Percentiles rank a stretch among this genome's conserved stretches.
Evolutionary conservation across 805 yeast genomes (phyloP).

Genomic region (Cyberlindnera mississippiensis): DNA sequence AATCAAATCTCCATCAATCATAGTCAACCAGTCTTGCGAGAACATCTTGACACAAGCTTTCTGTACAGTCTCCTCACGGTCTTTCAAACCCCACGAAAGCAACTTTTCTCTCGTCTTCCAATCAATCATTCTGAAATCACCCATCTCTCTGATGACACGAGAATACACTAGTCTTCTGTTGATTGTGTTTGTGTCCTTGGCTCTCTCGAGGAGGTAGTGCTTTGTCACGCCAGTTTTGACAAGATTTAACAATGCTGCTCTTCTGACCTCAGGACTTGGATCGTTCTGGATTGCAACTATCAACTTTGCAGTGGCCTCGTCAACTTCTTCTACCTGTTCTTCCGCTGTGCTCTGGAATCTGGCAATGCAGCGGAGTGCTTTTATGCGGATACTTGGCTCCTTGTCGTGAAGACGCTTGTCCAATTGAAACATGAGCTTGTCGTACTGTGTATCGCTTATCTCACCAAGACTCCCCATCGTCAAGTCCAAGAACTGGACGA

Average conservation of each 20-base stretch:
- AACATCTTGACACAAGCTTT: constrained; percentile 71
- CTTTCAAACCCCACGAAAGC: constrained; percentile 81
- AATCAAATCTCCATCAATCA: constrained; percentile 63
- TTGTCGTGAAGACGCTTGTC: constrained; percentile 65
- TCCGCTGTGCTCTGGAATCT: constrained; percentile 59
- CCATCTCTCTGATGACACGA: constrained; percentile 61
- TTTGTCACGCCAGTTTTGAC: constrained; percentile 50
- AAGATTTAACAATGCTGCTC: constrained; percentile 75
- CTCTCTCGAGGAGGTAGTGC: constrained; percentile 67
- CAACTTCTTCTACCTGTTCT: constrained; percentile 31
- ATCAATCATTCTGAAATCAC: constrained; percentile 54
- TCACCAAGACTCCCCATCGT: constrained; percentile 70
- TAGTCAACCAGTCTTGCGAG: constrained; percentile 65
- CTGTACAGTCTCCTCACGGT: constrained; percentile 72
- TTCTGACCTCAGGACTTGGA: constrained; percentile 81
- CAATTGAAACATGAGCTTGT: constrained; percentile 55
- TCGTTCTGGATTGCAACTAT: constrained; percentile 65
- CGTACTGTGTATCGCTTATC: constrained; percentile 68
- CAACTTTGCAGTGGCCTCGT: constrained; percentile 45
- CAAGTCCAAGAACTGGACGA: constrained; percentile 69
- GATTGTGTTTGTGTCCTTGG: constrained; percentile 69
- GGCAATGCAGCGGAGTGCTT: constrained; percentile 76
- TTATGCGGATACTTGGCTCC: constrained; percentile 76
- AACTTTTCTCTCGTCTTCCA: constrained; percentile 59
- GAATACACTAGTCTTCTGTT: constrained; percentile 74